Percentiles rank a stretch among this genome's conserved stretches.
Evolutionary conservation across 129 eudicot species (phyloP).

Genomic region (Smallanthus sonchifolius): DNA sequence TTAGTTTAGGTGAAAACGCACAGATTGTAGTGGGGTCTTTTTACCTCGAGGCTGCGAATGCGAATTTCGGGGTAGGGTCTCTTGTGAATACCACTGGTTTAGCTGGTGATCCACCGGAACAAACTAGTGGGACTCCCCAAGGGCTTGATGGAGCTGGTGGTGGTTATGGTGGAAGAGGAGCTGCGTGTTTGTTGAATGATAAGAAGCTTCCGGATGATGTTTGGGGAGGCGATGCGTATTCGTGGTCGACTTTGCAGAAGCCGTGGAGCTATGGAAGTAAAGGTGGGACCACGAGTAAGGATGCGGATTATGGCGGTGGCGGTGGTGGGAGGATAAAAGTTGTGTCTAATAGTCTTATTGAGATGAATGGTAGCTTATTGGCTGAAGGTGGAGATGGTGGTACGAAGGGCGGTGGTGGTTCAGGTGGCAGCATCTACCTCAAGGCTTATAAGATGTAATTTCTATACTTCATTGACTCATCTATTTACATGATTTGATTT

Average conservation of each 20-base stretch:
- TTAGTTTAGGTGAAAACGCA: constrained; percentile 68
- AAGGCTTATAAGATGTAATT: constrained; percentile 74
- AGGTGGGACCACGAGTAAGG: constrained; percentile 86
- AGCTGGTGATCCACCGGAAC: constrained; percentile 82
- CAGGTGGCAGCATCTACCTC: constrained; percentile 94
- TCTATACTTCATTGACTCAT: constrained; percentile 12
- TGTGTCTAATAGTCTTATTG: constrained; percentile 28
- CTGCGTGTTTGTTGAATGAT: constrained; percentile 64
- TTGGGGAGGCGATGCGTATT: constrained; percentile 97
- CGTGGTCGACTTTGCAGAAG: constrained; percentile 57
- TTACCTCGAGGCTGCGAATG: constrained; percentile 53
- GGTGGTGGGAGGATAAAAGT: constrained; percentile 85
- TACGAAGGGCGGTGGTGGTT: constrained; percentile 87
- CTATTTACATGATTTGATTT: background rate
- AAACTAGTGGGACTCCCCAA: constrained; percentile 88
- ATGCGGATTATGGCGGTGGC: constrained; percentile 86
- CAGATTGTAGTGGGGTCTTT: constrained; percentile 48
- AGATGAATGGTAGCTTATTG: constrained; percentile 69
- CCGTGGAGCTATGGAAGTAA: constrained; percentile 94
- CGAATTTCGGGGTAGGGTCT: constrained; percentile 50
- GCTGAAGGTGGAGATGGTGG: constrained; percentile 96
- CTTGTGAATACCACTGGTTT: constrained; percentile 72
- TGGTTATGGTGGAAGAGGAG: constrained; percentile 95
- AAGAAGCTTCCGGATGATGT: constrained; percentile 79
- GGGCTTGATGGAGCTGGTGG: constrained; percentile 92